These are phyloP conservation scores for Myriosclerotinia curreyana DNA, from an alignment of 2,329 filamentous ascomycete species.

Conservation along the genomic window DNA sequence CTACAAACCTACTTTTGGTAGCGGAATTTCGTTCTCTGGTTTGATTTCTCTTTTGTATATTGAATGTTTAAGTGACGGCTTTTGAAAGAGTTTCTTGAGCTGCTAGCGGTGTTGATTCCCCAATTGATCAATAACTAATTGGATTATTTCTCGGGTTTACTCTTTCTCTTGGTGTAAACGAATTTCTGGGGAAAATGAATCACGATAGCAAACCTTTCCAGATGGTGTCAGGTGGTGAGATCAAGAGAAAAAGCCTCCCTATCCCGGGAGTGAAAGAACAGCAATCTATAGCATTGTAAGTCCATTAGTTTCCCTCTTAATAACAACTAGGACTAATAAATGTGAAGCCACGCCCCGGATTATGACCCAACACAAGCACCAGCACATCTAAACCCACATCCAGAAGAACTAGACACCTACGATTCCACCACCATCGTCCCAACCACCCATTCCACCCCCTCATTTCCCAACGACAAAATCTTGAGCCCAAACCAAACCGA, in stretches of 20 bases:
- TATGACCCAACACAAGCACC: slow-evolving; percentile 4
- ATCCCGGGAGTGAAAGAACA: background rate
- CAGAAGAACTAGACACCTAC: background rate
- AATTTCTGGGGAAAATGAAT: slow-evolving; percentile 5
- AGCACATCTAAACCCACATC: background rate
- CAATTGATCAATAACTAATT: background rate
- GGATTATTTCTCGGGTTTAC: background rate
- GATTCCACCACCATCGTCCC: background rate
- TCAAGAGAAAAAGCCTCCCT: background rate
- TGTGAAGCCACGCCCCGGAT: background rate
- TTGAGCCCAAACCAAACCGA: slow-evolving; percentile 29
- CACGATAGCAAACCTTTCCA: background rate
- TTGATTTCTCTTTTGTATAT: background rate
- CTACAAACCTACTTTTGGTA: slow-evolving; percentile 6
- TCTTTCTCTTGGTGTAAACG: background rate
- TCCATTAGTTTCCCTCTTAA: no score
- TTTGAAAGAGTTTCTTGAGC: background rate
- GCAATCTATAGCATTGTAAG: slow-evolving; percentile 5
- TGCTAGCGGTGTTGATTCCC: background rate
- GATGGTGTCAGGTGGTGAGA: background rate
- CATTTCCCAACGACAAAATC: slow-evolving; percentile 20
- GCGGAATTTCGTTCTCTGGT: background rate
- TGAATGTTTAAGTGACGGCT: background rate
- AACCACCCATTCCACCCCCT: background rate
- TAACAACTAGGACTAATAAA: background rate